Conservation (phyloP, 2,329 filamentous ascomycete genomes). For the Cordyceps pruinosa region DNA sequence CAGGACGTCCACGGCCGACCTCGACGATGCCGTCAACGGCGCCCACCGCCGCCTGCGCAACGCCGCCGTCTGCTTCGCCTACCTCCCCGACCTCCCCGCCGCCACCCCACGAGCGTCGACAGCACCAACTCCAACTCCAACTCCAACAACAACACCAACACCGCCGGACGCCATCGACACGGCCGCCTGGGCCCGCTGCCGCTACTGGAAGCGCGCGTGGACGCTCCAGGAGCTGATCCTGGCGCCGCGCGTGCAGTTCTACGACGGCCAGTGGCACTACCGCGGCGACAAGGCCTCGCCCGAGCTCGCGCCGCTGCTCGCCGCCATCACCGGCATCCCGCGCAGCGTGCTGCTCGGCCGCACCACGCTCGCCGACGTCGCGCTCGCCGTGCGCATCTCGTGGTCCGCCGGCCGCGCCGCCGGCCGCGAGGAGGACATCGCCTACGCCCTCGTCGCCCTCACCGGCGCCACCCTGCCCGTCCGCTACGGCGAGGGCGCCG, state of each 20-base stretch:
- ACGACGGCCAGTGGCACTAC: slow-evolving; percentile 6
- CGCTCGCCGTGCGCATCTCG: slow-evolving; percentile 6
- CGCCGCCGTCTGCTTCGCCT: not conserved
- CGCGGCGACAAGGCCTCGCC: slow-evolving; percentile 6
- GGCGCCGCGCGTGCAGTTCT: slow-evolving; percentile 1
- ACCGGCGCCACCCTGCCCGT: not conserved
- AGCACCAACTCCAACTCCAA: too few relatives aligned
- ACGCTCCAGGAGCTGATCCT: slow-evolving; percentile 11
- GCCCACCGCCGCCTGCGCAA: not conserved
- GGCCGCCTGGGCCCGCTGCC: not conserved
- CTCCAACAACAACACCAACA: not conserved
- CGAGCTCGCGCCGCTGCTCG: not conserved
- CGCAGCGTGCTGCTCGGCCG: not conserved
- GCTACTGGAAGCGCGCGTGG: slow-evolving; percentile 10
- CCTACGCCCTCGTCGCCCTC: slow-evolving; percentile 4
- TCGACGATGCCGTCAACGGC: slow-evolving; percentile 11
- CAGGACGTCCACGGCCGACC: not conserved
- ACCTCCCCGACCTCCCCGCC: slow-evolving; percentile 3
- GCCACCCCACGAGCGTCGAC: not conserved
- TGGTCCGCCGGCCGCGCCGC: slow-evolving; percentile 1
- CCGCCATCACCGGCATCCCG: slow-evolving; percentile 6
- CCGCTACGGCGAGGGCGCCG: slow-evolving; percentile 8
- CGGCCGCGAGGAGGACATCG: slow-evolving; percentile 6
- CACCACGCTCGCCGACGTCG: not conserved
- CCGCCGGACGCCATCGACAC: not conserved